These are phyloP conservation scores for Coelastrella sp. DNA, from an alignment of 139 green algal genomes.

Conservation along the genomic window DNA sequence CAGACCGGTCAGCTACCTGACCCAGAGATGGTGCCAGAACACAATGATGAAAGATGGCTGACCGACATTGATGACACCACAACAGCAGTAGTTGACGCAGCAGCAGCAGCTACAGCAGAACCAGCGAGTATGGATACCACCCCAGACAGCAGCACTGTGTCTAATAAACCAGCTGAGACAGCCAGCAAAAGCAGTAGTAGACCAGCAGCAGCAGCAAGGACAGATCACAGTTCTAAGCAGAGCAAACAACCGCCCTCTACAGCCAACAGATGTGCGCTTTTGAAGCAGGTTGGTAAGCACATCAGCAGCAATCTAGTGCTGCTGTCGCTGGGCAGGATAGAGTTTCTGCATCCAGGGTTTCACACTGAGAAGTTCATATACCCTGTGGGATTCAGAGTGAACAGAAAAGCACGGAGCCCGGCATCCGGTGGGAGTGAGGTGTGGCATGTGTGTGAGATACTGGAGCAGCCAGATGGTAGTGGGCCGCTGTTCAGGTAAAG, in stretches of 20 bases:
- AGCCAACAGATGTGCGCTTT: too few relatives aligned
- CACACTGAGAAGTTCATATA: constrained; percentile 80
- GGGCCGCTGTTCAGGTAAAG: constrained; percentile 76
- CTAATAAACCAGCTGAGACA: too few relatives aligned
- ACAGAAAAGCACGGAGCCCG: constrained; percentile 40
- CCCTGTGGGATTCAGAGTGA: constrained; percentile 74
- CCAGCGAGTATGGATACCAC: too few relatives aligned
- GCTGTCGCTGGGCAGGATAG: constrained; percentile 70
- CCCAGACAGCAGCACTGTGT: too few relatives aligned
- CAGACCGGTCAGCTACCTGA: constrained; percentile 66
- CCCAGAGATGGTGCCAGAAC: constrained; percentile 64
- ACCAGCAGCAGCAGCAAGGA: not conserved
- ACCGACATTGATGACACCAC: not conserved
- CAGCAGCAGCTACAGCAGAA: not conserved
- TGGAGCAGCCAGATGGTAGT: constrained; percentile 52
- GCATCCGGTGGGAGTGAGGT: constrained; percentile 43
- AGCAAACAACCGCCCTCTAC: too few relatives aligned
- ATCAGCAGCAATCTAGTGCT: constrained; percentile 51
- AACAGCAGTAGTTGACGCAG: not conserved
- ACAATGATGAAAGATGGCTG: constrained; percentile 68
- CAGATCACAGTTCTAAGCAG: too few relatives aligned
- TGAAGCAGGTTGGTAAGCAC: not conserved
- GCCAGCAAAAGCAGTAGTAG: not conserved
- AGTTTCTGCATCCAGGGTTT: constrained; percentile 77
- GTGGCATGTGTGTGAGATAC: constrained; percentile 65